Base-by-base conservation (phyloP, 441 rosid species). In the Gossypium gossypioides region DNA sequence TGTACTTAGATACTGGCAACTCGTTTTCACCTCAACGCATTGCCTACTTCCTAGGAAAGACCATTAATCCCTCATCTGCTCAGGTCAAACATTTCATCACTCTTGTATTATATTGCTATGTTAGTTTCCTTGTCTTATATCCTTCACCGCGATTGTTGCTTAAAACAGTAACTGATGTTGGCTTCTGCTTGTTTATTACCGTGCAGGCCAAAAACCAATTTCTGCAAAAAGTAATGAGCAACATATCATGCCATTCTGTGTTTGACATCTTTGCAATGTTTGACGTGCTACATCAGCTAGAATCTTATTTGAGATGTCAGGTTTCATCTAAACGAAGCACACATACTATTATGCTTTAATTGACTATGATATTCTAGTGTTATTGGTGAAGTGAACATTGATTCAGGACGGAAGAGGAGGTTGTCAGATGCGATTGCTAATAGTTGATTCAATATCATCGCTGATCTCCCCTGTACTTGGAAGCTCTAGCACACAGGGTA, bases 1-100 rank as follows among this genome's bases (percentile, higher is more conserved):
- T 85, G 52, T 91, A 86, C 75, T 0, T 92, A 55, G 98, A 92
- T 78, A 91, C 98, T 1, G 84, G 96, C 51, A 89, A 89, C 85
- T 87, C 98, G 3, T 92, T 90, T 85, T 92, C 95, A 5, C 82
- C 95, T 27, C 87, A 74, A 72, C 86, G 90, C 32, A 79, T 88
- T 68, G 81, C 86, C 69, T 82, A 81, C 24, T 85, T 87, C 64
- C 62, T 89, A 60, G 68, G 81, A 56, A 72, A 63, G 66, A 76
- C 68, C 67, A 78, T 80, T 58, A 79, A 63, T 73, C 68, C 81
- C 79, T 70, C 76, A 18, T 75, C 71, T 74, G 29, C 46, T 58
- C 73, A 84, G 88, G 86, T 88, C 24, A 46, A 48, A 50, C 46
- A 42, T 6, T 66, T 9, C n/a, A 7, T 40, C 18, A 44, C 55